Percentiles rank a stretch among this genome's conserved stretches.
phyloP scores from a whole-genome alignment of 1,284 basidiomycete genomes.

The Sparassis latifolia region DNA sequence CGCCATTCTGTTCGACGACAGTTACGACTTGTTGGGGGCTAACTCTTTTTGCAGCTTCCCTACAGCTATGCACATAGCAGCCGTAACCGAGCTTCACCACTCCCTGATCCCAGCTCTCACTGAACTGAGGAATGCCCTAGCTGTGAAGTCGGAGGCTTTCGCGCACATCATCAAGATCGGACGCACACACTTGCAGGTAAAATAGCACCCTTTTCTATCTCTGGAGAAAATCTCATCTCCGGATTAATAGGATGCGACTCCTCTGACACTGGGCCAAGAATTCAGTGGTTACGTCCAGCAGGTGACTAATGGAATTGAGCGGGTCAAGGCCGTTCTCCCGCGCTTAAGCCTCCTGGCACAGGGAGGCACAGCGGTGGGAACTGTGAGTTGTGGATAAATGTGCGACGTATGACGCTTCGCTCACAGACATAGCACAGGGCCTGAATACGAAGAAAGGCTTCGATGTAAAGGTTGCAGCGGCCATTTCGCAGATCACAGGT shows the following conservation, averaged over 20 bases:
- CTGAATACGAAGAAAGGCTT: constrained; percentile 97
- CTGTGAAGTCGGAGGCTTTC: constrained; percentile 78
- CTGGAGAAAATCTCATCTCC: neutral
- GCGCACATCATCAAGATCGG: constrained; percentile 97
- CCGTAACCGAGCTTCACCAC: constrained; percentile 83
- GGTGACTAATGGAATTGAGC: constrained; percentile 84
- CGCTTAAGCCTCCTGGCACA: constrained; percentile 90
- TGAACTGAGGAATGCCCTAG: constrained; percentile 80
- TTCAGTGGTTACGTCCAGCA: constrained; percentile 99
- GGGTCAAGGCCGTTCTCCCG: constrained; percentile 80
- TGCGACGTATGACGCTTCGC: neutral
- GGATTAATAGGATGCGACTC: constrained; percentile 81
- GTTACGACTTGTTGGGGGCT: neutral
- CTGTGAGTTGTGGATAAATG: constrained; percentile 44
- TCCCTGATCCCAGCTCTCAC: constrained; percentile 83
- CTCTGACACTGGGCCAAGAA: constrained; percentile 96
- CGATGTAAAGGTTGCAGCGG: constrained; percentile 89
- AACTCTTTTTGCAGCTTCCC: constrained; percentile 67
- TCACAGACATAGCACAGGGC: constrained; percentile 48
- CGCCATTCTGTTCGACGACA: constrained; percentile 15
- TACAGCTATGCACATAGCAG: constrained; percentile 98
- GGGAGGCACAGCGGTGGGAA: constrained; percentile 98
- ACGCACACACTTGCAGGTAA: constrained; percentile 88
- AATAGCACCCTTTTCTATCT: constrained; percentile 2
- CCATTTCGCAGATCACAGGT: constrained; percentile 91